A percentile compares a stretch with the other conserved stretches of the same genome.
Evolutionary conservation across 345 rosid genomes (phyloP).

Genomic region (Schrenkiella parvula): DNA sequence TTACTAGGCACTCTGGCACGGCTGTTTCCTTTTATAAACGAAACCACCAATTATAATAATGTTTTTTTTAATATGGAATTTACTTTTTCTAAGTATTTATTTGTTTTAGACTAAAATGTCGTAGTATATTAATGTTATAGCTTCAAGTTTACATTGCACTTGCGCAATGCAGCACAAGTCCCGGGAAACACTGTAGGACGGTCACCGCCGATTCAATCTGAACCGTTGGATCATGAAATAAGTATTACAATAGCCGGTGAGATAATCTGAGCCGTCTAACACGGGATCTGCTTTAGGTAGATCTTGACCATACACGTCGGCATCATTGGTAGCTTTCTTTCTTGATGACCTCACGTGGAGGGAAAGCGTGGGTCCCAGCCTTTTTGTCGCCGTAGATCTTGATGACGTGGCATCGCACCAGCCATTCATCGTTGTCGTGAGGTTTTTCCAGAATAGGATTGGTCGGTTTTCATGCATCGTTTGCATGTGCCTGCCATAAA

Average conservation of each 20-base stretch:
- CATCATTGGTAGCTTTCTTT: slow-evolving; percentile 6
- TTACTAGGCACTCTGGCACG: neutral
- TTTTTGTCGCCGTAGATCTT: neutral
- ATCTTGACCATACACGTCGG: slow-evolving; percentile 50
- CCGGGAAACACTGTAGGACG: slow-evolving; percentile 55
- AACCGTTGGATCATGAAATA: slow-evolving; percentile 47
- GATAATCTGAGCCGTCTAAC: slow-evolving; percentile 47
- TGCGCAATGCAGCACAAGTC: slow-evolving; percentile 31
- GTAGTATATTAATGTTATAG: slow-evolving; percentile 7
- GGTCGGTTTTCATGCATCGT: slow-evolving; percentile 36
- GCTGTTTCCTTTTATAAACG: slow-evolving; percentile 41
- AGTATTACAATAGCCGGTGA: slow-evolving; percentile 42
- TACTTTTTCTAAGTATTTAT: neutral
- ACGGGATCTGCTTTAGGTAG: slow-evolving; percentile 32
- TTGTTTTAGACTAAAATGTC: slow-evolving; percentile 26
- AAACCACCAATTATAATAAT: slow-evolving; percentile 21
- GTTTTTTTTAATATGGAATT: neutral
- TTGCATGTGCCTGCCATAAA: slow-evolving; percentile 35
- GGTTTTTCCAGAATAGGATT: slow-evolving; percentile 29
- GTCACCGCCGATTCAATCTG: slow-evolving; percentile 54
- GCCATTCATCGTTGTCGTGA: slow-evolving; percentile 27
- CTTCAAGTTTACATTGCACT: slow-evolving; percentile 44
- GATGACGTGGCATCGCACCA: slow-evolving; percentile 26
- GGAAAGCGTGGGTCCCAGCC: slow-evolving; percentile 31
- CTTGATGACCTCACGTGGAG: slow-evolving; percentile 38